A percentile compares a stretch with the other conserved stretches of the same genome.
Evolutionary conservation across 2,329 filamentous ascomycete species (phyloP).

Genomic region (Cladosporium sp.): DNA sequence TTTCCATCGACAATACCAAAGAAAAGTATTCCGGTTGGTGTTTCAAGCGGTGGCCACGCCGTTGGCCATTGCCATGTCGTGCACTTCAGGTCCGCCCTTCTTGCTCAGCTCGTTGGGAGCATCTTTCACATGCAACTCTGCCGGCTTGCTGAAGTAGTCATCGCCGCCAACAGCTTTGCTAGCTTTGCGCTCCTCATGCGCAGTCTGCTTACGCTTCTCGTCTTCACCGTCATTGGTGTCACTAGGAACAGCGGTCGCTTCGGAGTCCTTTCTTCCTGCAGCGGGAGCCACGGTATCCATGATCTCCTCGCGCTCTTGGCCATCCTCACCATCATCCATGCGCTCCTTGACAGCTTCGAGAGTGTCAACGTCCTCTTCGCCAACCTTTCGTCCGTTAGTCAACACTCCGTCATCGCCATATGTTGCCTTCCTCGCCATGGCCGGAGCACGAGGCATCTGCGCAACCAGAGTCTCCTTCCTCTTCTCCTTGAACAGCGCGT

Average conservation of each 20-base stretch:
- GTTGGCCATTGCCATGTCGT: slow-evolving; percentile 14
- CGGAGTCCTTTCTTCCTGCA: slow-evolving; percentile 12
- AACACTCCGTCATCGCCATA: slow-evolving; percentile 21
- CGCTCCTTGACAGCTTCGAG: slow-evolving; percentile 9
- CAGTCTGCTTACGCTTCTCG: slow-evolving; percentile 6
- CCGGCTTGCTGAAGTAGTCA: slow-evolving; percentile 15
- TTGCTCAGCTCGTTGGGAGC: background rate
- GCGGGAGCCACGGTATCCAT: background rate
- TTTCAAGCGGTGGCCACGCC: slow-evolving; percentile 12
- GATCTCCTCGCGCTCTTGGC: background rate
- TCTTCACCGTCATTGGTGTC: slow-evolving; percentile 12
- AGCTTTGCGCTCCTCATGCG: slow-evolving; percentile 4
- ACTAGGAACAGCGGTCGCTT: slow-evolving; percentile 21
- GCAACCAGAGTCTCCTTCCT: slow-evolving; percentile 32
- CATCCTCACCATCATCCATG: background rate
- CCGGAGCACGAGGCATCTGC: slow-evolving; percentile 32
- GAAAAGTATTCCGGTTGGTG: background rate
- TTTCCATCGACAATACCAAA: background rate
- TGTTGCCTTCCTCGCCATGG: slow-evolving; percentile 31
- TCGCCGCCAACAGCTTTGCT: background rate
- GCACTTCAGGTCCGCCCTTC: slow-evolving; percentile 9
- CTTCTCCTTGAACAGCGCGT: slow-evolving; percentile 34
- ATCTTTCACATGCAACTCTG: slow-evolving; percentile 1
- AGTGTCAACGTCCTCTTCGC: slow-evolving; percentile 9
- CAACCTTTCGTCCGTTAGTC: slow-evolving; percentile 28